Base-by-base conservation (phyloP, 169 alveolate species). In the Eimeria acervulina region DNA sequence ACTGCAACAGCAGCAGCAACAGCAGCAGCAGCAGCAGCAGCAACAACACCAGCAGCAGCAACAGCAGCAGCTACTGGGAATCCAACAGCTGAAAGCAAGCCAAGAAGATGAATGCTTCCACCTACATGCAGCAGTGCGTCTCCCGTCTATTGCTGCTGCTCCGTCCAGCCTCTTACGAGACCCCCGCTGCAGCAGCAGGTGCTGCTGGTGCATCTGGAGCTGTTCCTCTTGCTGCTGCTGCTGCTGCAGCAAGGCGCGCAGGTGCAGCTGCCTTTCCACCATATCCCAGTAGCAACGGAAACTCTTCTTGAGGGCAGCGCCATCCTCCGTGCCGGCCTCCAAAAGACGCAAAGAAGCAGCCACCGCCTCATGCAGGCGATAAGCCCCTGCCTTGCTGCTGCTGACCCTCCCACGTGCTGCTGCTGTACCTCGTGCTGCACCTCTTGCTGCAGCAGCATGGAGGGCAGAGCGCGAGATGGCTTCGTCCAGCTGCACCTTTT, bases 311-410 rank as follows among this genome's bases (percentile, higher is more conserved):
- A 81, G 52, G 17, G 90, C 90, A 21, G n/a, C 90, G 44, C 90
- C 68, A 36, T 81, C 90, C 66, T 81, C 72, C 1, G 90, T 51
- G 70, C 90, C 90, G 17, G 31, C 90, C 68, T 81, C 33, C 0
- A 81, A 72, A 59, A 81, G 31, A 33, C 90, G 36, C 47, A 81
- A 7, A 8, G 72, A 10, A 6, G 66, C 90, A 26, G 90, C 10
- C 31, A 51, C 70, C 55, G 66, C 47, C 68, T 47, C n/a, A n/a
- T n/a, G n/a, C n/a, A n/a, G n/a, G n/a, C n/a, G n/a, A n/a, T n/a
- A n/a, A n/a, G n/a, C 90, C 44, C 55, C 47, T 5, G 72, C 17
- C 47, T 15, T 26, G 70, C 33, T 36, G 61, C 15, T 40, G 36
- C 88, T 44, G 61, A 19, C 21, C 44, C 59, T 44, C 8, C 70